A percentile compares a stretch with the other conserved stretches of the same genome.
Conservation (phyloP, 2,329 filamentous ascomycete species). For the Xylaria hypoxylon region DNA sequence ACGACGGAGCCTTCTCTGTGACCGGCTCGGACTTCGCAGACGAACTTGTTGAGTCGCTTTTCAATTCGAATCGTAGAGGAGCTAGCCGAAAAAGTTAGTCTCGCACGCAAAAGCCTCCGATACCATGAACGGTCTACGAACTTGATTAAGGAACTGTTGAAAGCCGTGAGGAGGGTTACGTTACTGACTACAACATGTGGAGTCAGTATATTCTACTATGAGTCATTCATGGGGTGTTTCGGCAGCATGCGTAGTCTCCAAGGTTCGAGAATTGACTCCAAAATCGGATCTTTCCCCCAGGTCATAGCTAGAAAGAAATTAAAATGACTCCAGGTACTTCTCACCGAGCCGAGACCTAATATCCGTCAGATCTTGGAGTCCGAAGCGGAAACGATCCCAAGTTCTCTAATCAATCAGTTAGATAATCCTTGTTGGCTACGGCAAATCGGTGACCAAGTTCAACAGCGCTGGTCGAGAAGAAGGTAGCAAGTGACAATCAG, state of each 20-base stretch:
- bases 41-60: conserved; percentile 44
- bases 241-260: neutral
- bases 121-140: conserved; percentile 30
- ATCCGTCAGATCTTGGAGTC: conserved; percentile 46
- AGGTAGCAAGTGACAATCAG: too few species aligned
- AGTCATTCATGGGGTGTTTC: neutral
- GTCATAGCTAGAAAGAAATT: neutral
- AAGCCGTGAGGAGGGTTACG: conserved; percentile 44
- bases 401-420: conserved; percentile 36
- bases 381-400: conserved; percentile 49
- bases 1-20: conserved; percentile 46
- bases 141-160: conserved; percentile 45
- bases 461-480: too few species aligned
- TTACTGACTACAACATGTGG: conserved; percentile 36
- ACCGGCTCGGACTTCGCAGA: conserved; percentile 45
- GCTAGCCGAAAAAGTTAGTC: conserved; percentile 35
- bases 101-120: neutral
- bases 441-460: too few species aligned
- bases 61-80: conserved; percentile 46
- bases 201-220: neutral
- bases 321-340: neutral
- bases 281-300: neutral
- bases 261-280: neutral
- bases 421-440: neutral
- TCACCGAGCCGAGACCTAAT: conserved; percentile 41